A percentile compares a stretch with the other conserved stretches of the same genome.
Evolutionary conservation across 1,284 basidiomycete species (phyloP).

Genomic region (Austroboletus novae-zelandiae): DNA sequence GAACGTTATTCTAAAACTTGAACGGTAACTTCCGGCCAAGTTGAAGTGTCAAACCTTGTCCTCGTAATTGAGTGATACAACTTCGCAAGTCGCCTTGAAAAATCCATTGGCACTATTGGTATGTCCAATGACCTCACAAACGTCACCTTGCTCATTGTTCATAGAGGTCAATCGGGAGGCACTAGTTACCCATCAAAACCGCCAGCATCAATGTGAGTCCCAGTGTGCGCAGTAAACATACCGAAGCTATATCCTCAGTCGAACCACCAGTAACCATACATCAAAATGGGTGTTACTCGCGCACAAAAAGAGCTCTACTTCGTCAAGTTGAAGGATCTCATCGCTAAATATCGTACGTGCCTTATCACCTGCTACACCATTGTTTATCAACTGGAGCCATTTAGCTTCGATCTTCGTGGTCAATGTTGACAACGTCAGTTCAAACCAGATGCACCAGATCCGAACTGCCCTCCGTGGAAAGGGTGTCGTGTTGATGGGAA

Average conservation of each 20-base stretch:
- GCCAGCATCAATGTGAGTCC: slow-evolving; percentile 24
- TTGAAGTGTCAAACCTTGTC: slow-evolving; percentile 24
- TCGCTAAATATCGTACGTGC: slow-evolving; percentile 84
- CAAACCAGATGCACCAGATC: slow-evolving; percentile 99
- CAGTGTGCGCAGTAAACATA: background rate
- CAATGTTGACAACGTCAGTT: slow-evolving; percentile 99
- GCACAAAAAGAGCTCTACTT: slow-evolving; percentile 95
- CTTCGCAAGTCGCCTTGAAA: slow-evolving; percentile 67
- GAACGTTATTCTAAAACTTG: slow-evolving; percentile 32
- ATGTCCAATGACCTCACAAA: slow-evolving; percentile 8
- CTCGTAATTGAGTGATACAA: slow-evolving; percentile 3
- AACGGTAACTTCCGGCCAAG: slow-evolving; percentile 17
- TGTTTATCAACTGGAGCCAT: slow-evolving; percentile 4
- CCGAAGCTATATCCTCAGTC: background rate
- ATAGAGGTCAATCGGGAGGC: slow-evolving; percentile 88
- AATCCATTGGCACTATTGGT: slow-evolving; percentile 80
- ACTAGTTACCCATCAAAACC: slow-evolving; percentile 40
- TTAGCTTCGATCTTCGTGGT: slow-evolving; percentile 97
- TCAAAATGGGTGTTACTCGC: slow-evolving; percentile 87
- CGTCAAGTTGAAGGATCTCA: slow-evolving; percentile 89
- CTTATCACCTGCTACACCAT: background rate
- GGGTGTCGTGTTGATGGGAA: slow-evolving; percentile 98
- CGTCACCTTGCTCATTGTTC: slow-evolving; percentile 11
- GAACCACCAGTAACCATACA: slow-evolving; percentile 15
- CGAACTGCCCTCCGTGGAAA: slow-evolving; percentile 95